These are phyloP conservation scores for Saccharomyces kudriavzevii DNA, from an alignment of 805 yeast genomes.

Conservation along the genomic window DNA sequence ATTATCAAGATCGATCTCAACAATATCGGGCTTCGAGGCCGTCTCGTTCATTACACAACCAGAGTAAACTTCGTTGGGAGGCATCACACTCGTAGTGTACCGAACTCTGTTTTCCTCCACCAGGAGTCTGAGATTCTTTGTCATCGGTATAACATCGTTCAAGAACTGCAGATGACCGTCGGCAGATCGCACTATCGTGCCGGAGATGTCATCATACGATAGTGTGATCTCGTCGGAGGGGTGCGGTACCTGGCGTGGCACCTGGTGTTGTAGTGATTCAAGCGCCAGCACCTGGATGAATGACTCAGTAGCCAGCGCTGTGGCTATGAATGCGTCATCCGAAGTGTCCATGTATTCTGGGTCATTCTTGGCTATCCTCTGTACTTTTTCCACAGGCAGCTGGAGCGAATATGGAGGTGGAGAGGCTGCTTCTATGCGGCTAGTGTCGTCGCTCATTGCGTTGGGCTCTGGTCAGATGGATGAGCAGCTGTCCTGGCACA, in stretches of 20 bases:
- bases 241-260: background rate
- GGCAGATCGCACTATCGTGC: background rate
- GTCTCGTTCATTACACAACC: background rate
- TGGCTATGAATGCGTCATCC: slow-evolving; percentile 19
- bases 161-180: slow-evolving; percentile 18
- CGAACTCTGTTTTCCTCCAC: slow-evolving; percentile 24
- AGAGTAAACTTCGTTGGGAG: slow-evolving; percentile 12
- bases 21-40: background rate
- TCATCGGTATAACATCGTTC: slow-evolving; percentile 22
- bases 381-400: slow-evolving; percentile 22
- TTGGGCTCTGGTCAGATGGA: background rate
- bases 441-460: background rate
- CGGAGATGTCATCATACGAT: slow-evolving; percentile 20
- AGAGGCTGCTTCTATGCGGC: background rate
- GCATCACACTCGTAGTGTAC: slow-evolving; percentile 10
- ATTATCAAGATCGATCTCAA: background rate
- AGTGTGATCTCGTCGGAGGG: slow-evolving; percentile 8
- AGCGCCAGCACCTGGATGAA: slow-evolving; percentile 18
- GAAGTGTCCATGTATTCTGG: slow-evolving; percentile 20
- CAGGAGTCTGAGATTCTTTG: slow-evolving; percentile 16
- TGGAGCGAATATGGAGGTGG: background rate
- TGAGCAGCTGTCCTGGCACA: background rate
- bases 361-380: slow-evolving; percentile 23
- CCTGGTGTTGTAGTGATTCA: slow-evolving; percentile 17
- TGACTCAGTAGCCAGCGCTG: slow-evolving; percentile 23